Evolutionary conservation across 2,329 filamentous ascomycete species (phyloP), one percentile per base, ranked within the genome.

Genomic region (Fusarium torreyae): DNA sequence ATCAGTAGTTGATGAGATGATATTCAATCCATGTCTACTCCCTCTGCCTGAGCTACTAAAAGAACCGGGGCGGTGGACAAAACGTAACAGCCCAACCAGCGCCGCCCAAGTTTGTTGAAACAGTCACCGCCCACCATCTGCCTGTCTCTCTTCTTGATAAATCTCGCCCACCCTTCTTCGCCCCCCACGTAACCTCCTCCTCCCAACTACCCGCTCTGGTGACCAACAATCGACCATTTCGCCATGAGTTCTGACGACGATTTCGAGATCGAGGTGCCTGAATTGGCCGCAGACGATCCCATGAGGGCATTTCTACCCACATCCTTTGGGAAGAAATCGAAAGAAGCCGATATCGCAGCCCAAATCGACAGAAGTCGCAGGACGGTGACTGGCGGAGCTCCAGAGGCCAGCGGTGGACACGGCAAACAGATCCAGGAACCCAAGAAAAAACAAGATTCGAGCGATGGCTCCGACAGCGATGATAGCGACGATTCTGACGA

Each of bases 291-390:
- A 20, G 88, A 93, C 76, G 91, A 94, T 68, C 89, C 90, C 40
- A 87, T 95, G 85, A 87, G 90, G 75, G 86, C 89, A 51, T 97
- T 94, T 76, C 82, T 98, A 64, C 94, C 95, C 1, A 85, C 90
- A 4, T 89, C 93, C 1, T 98, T 98, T 77, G 95, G 95, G 53
- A 97, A 95, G 79, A 91, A 92, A 77, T 86, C 89, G 38, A 90
- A 88, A 72, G 88, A 90, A 68, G 84, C 92, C 72, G 89, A 97
- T 79, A 85, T 95, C 68, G 88, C 89, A 54, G 91, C 90, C 58
- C 94, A 97, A 80, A 92, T 98, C 70, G 90, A 95, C 74, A 88
- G 89, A 72, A 92, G 91, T 73, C 92, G 91, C 77, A 87, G 94
- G 77, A 80, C 82, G 52, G 82, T 74, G 42, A 64, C 52, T n/a